Conservation (phyloP, 2,329 filamentous ascomycete genomes). For the Penicillium thymicola region DNA sequence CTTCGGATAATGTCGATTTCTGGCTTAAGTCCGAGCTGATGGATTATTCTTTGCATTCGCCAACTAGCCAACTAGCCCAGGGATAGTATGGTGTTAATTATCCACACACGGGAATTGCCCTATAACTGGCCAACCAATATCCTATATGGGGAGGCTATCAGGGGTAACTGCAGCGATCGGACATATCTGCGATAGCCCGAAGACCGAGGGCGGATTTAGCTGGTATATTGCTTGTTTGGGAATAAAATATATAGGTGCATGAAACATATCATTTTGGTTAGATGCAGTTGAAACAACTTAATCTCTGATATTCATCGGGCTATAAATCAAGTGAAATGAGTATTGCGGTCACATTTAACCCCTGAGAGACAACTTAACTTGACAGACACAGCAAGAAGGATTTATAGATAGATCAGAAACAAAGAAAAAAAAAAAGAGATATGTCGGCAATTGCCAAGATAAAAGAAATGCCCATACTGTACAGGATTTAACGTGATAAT, state of each 20-base stretch:
- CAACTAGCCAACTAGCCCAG: too few species aligned
- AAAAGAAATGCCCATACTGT: conserved; percentile 22
- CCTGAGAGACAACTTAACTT: too few species aligned
- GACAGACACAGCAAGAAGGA: too few species aligned
- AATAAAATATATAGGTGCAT: too few species aligned
- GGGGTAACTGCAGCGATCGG: background rate
- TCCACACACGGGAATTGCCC: too few species aligned
- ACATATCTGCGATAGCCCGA: background rate
- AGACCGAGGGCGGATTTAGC: background rate
- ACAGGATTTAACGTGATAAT: conserved; percentile 21
- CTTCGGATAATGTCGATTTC: background rate
- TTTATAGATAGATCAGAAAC: background rate
- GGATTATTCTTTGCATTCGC: too few species aligned
- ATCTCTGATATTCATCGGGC: background rate
- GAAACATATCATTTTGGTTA: background rate
- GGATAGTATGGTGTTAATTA: too few species aligned
- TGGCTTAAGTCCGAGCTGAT: background rate
- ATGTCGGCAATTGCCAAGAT: conserved; percentile 12
- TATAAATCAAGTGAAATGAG: too few species aligned
- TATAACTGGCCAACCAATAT: too few species aligned
- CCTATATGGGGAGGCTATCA: too few species aligned
- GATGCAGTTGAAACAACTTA: background rate
- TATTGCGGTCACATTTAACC: too few species aligned
- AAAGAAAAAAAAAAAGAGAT: conserved; percentile 9
- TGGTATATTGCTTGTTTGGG: background rate